Conservation (phyloP, 352 stramenopile species). For the Pelagophyceae sp. region DNA sequence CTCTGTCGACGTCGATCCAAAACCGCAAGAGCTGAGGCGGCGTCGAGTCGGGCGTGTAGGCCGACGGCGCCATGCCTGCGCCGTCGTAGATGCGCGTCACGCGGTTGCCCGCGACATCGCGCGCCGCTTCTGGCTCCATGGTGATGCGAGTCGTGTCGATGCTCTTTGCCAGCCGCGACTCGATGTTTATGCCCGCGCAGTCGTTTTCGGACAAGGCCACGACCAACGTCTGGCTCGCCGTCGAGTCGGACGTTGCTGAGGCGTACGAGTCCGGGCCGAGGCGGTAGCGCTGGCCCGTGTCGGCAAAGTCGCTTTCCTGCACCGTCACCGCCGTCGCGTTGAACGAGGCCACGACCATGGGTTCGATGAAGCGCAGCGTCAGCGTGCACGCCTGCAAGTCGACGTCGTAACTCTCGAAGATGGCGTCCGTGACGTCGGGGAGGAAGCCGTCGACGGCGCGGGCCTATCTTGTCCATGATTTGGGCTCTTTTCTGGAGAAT, state of each 20-base stretch:
- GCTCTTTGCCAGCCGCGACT: not conserved
- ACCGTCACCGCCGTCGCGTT: not conserved
- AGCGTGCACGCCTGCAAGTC: conserved; percentile 22
- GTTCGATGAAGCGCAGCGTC: conserved; percentile 23
- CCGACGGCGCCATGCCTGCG: not conserved
- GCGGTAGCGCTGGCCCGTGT: not conserved
- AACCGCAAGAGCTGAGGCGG: conserved; percentile 7
- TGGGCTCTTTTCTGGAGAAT: no score
- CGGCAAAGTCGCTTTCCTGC: not conserved
- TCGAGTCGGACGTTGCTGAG: not conserved
- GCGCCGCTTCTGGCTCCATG: not conserved
- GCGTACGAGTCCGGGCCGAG: not conserved
- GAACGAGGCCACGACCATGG: conserved; percentile 14
- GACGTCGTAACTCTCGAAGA: conserved; percentile 6
- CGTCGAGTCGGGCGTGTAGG: conserved; percentile 16
- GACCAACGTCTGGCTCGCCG: not conserved
- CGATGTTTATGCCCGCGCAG: not conserved
- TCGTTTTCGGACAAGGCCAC: conserved; percentile 5
- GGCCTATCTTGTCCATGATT: not conserved
- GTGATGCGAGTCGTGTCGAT: not conserved
- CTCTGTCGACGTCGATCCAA: conserved; percentile 18
- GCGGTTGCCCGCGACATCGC: conserved; percentile 14
- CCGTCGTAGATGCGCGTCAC: conserved; percentile 11
- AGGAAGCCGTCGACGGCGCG: not conserved
- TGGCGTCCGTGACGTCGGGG: conserved; percentile 5